Evolutionary conservation across 192 early-diverging fungal genomes (phyloP).

Genomic region (Gryganskiella cystojenkinii): DNA sequence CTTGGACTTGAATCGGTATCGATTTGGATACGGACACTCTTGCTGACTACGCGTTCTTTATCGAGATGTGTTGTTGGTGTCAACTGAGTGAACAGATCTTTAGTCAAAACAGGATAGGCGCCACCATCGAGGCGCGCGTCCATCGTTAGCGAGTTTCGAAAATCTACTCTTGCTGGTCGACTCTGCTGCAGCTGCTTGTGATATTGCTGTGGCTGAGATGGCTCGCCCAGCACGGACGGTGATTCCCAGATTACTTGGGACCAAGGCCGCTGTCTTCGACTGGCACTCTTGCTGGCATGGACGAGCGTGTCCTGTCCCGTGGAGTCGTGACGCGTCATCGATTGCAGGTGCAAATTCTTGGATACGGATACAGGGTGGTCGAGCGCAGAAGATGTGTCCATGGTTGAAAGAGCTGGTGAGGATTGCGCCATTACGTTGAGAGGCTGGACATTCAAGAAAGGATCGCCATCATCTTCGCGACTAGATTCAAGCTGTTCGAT

Average conservation of each 20-base stretch:
- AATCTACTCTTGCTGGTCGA: too few species aligned
- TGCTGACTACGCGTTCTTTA: slow-evolving; percentile 17
- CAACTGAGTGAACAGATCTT: slow-evolving; percentile 20
- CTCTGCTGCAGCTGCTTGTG: background rate
- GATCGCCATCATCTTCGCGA: background rate
- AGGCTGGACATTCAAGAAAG: background rate
- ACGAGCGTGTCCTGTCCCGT: too few species aligned
- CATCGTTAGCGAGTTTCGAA: background rate
- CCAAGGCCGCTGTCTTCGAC: slow-evolving; percentile 25
- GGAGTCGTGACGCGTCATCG: background rate
- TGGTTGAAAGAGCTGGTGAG: background rate
- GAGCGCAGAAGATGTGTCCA: background rate
- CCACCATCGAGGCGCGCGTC: background rate
- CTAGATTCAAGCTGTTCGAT: slow-evolving; percentile 26
- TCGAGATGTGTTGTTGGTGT: background rate
- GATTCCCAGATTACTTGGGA: slow-evolving; percentile 51
- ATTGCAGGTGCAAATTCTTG: too few species aligned
- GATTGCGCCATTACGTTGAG: slow-evolving; percentile 5
- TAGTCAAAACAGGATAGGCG: slow-evolving; percentile 17
- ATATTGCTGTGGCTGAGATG: background rate
- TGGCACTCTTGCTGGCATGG: background rate
- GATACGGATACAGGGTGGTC: background rate
- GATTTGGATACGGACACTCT: slow-evolving; percentile 35
- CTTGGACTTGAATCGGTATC: background rate
- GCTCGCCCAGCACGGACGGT: slow-evolving; percentile 7